Percentiles rank a stretch among this genome's conserved stretches.
Conservation (phyloP, 192 early-diverging fungal species). For the Coemansia sp. region DNA sequence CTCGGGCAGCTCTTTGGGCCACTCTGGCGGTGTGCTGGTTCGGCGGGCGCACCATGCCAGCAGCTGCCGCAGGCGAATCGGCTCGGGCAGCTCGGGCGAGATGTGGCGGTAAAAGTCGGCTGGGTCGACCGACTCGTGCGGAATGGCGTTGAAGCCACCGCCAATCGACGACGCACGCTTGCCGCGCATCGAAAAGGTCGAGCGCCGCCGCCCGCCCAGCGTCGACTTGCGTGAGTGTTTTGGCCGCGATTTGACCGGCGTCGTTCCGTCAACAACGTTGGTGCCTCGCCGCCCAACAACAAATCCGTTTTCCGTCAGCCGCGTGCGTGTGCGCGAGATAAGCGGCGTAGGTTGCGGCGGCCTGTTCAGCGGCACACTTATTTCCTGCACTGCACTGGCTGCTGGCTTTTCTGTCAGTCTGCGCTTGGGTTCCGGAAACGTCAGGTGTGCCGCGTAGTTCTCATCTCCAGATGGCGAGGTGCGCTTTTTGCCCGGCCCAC, state of each 20-base stretch:
- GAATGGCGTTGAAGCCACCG: conserved; percentile 57
- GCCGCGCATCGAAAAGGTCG: conserved; percentile 59
- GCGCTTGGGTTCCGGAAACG: conserved; percentile 46
- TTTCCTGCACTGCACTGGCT: conserved; percentile 16
- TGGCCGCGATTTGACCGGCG: not conserved
- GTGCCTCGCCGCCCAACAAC: conserved; percentile 3
- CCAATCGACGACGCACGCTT: conserved; percentile 62
- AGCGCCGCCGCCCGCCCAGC: conserved; percentile 44
- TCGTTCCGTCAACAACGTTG: conserved; percentile 1
- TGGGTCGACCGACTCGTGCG: conserved; percentile 60
- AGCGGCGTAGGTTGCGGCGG: conserved; percentile 48
- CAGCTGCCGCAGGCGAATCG: conserved; percentile 66
- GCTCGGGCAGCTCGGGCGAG: conserved; percentile 65
- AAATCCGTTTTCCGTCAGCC: conserved; percentile 6
- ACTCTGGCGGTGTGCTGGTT: conserved; percentile 3
- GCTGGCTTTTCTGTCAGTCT: conserved; percentile 14
- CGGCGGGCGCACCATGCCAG: conserved; percentile 66
- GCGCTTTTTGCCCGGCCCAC: conserved; percentile 2
- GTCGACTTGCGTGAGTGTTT: conserved; percentile 34
- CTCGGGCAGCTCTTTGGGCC: conserved; percentile 25
- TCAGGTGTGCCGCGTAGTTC: conserved; percentile 10
- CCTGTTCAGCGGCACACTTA: conserved; percentile 37
- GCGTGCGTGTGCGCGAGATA: conserved; percentile 41
- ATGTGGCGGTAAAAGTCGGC: conserved; percentile 68
- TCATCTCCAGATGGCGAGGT: not conserved